A percentile compares a stretch with the other conserved stretches of the same genome.
Evolutionary conservation across 768 basidiomycete genomes (phyloP).

Genomic region (Artomyces pyxidatus): DNA sequence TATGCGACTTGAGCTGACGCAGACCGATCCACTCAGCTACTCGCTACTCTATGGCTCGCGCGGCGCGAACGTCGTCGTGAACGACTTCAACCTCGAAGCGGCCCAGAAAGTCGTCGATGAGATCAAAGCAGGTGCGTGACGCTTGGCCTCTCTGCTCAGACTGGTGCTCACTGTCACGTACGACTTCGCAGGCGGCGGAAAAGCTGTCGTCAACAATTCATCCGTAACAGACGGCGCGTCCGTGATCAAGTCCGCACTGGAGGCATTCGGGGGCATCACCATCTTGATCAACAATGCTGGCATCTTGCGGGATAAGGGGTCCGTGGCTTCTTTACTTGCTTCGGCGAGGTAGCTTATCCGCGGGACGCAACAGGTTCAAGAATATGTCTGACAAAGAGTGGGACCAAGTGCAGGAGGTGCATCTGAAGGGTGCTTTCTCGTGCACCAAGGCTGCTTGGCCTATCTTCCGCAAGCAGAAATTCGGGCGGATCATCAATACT

Average conservation of each 20-base stretch:
- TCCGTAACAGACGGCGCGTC: constrained; percentile 81
- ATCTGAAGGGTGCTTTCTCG: constrained; percentile 88
- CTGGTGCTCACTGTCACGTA: background rate
- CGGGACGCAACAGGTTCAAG: constrained; percentile 69
- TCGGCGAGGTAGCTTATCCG: too few relatives aligned
- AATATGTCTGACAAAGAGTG: constrained; percentile 96
- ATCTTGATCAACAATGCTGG: constrained; percentile 96
- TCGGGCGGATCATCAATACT: constrained; percentile 92
- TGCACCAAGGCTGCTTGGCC: constrained; percentile 97
- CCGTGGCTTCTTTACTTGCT: too few relatives aligned
- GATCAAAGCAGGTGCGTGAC: constrained; percentile 64
- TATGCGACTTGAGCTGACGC: background rate
- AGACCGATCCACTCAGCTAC: constrained; percentile 46
- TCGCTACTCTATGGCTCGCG: constrained; percentile 86
- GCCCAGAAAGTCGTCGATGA: constrained; percentile 91
- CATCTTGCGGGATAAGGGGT: constrained; percentile 78
- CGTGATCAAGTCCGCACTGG: constrained; percentile 79
- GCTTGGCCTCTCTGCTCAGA: background rate
- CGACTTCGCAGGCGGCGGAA: constrained; percentile 63
- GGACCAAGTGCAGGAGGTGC: constrained; percentile 83
- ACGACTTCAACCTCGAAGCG: constrained; percentile 82
- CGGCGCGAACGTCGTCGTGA: constrained; percentile 92
- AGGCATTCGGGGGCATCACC: constrained; percentile 77
- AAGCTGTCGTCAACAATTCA: constrained; percentile 80
- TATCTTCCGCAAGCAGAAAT: constrained; percentile 89